Percentiles rank a stretch among this genome's conserved stretches.
phyloP scores from a whole-genome alignment of 2,329 filamentous ascomycete genomes.

The Pseudocercospora musae region DNA sequence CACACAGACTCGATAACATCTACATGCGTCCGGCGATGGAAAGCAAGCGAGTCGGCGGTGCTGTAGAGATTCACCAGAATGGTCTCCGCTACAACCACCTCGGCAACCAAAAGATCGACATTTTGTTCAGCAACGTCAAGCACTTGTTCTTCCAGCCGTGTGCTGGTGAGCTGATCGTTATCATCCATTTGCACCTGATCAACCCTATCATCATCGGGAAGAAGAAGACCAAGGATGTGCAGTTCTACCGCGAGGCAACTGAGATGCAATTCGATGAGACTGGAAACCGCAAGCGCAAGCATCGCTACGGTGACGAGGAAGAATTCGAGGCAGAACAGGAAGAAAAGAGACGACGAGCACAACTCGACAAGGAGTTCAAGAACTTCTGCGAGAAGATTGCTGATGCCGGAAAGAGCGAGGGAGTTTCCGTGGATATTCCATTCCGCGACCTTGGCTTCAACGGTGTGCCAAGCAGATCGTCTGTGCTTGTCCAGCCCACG shows the following conservation, averaged over 20 bases:
- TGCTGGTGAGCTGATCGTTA: slow-evolving; percentile 91
- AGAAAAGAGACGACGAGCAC: slow-evolving; percentile 83
- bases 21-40: slow-evolving; percentile 94
- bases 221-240: slow-evolving; percentile 98
- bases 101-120: slow-evolving; percentile 83
- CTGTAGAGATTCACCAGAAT: slow-evolving; percentile 97
- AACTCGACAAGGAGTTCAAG: slow-evolving; percentile 93
- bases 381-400: slow-evolving; percentile 96
- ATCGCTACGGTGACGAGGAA: slow-evolving; percentile 95
- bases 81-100: slow-evolving; percentile 88
- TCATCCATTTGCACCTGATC: slow-evolving; percentile 96
- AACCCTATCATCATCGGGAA: slow-evolving; percentile 98
- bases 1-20: slow-evolving; percentile 85
- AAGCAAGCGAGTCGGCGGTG: slow-evolving; percentile 92
- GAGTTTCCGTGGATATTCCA: slow-evolving; percentile 90
- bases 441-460: slow-evolving; percentile 96
- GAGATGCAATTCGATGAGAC: slow-evolving; percentile 99
- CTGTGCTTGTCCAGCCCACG: slow-evolving; percentile 91
- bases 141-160: slow-evolving; percentile 99
- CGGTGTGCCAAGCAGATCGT: slow-evolving; percentile 92
- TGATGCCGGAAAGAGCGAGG: slow-evolving; percentile 86
- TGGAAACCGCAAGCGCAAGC: slow-evolving; percentile 94
- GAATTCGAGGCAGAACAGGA: slow-evolving; percentile 99
- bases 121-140: slow-evolving; percentile 97
- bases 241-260: slow-evolving; percentile 96